Conservation (phyloP, 2,329 filamentous ascomycete species). For the Fusarium udum region DNA sequence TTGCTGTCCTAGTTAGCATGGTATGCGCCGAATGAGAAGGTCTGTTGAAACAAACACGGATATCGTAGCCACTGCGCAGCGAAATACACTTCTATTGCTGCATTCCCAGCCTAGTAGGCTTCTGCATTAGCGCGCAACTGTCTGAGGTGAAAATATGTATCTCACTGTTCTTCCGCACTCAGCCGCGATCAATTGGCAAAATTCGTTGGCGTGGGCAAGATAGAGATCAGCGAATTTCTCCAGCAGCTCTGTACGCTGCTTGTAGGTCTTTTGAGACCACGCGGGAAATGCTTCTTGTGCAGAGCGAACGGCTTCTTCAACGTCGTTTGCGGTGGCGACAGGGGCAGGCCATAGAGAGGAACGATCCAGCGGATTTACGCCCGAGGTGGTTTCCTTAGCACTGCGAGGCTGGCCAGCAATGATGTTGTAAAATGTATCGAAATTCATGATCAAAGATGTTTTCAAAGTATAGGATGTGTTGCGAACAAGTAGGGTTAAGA, state of each 20-base stretch:
- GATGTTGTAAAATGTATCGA: background rate
- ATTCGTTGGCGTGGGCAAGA: background rate
- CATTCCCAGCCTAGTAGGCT: background rate
- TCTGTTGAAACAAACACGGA: background rate
- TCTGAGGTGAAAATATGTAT: background rate
- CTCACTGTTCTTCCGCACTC: constrained; percentile 3
- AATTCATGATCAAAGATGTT: background rate
- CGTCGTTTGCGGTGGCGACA: background rate
- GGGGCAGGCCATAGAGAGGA: background rate
- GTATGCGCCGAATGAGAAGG: background rate
- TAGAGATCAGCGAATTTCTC: background rate
- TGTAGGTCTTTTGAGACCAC: background rate
- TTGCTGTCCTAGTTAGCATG: background rate
- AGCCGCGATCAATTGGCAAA: background rate
- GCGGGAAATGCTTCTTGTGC: background rate
- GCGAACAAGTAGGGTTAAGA: background rate
- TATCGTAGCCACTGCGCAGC: background rate
- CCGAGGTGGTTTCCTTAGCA: background rate
- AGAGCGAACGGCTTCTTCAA: background rate
- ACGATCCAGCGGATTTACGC: background rate
- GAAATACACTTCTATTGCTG: constrained; percentile 1
- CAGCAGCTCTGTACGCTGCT: background rate
- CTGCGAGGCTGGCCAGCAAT: background rate
- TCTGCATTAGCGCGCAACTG: background rate
- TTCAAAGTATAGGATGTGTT: background rate